phyloP scores from a whole-genome alignment of 1,139 yeast species.

The Blastobotrys elegans region DNA sequence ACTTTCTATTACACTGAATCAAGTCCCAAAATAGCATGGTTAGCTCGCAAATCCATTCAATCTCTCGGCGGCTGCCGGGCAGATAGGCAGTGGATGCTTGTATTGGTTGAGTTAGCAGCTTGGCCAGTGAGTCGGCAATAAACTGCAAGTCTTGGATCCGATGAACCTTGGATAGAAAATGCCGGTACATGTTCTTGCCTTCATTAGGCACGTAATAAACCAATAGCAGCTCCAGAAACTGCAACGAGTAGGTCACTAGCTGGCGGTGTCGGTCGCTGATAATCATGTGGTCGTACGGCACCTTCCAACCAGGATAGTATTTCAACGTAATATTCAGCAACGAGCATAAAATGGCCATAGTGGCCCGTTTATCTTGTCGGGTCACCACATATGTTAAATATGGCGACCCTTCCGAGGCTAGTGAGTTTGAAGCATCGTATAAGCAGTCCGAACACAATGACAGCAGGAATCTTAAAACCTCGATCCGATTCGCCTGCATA shows the following conservation, averaged over 20 bases:
- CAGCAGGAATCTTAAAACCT: constrained; percentile 56
- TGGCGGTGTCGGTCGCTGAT: constrained; percentile 46
- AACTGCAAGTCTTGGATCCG: constrained; percentile 42
- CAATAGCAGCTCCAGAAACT: constrained; percentile 56
- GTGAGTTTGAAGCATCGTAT: constrained; percentile 45
- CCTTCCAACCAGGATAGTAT: constrained; percentile 39
- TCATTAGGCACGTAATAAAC: constrained; percentile 56
- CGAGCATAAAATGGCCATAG: constrained; percentile 59
- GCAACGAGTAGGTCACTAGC: constrained; percentile 54
- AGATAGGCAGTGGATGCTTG: constrained; percentile 31
- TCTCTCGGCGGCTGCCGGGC: constrained; percentile 32
- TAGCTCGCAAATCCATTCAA: constrained; percentile 42
- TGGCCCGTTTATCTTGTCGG: constrained; percentile 43
- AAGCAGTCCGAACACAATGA: constrained; percentile 61
- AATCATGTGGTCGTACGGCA: constrained; percentile 35
- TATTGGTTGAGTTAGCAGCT: constrained; percentile 32
- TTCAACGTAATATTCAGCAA: constrained; percentile 51
- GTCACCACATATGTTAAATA: constrained; percentile 58
- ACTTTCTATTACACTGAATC: constrained; percentile 56
- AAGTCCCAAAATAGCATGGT: constrained; percentile 71
- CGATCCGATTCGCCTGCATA: constrained; percentile 62
- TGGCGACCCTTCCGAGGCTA: constrained; percentile 50
- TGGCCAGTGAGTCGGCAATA: constrained; percentile 38
- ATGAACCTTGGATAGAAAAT: constrained; percentile 35
- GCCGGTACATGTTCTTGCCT: constrained; percentile 30